A percentile compares a stretch with the other conserved stretches of the same genome.
Conservation (phyloP, 495 filamentous ascomycete species). For the Penicillium macrosclerotiorum region DNA sequence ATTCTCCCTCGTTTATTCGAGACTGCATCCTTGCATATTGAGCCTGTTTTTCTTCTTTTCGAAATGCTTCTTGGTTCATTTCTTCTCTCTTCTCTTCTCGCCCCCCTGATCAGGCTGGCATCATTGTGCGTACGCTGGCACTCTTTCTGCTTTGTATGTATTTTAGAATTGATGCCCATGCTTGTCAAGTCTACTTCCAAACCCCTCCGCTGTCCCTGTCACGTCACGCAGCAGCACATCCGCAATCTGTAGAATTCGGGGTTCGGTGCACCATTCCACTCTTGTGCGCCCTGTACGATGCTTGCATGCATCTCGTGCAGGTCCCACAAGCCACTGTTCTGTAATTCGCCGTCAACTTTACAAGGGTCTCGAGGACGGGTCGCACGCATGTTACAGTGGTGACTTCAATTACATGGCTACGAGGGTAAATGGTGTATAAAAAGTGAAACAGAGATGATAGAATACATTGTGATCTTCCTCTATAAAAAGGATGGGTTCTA, state of each 20-base stretch:
- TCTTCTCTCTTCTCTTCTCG: background rate
- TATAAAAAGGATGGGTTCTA: slow-evolving; percentile 7
- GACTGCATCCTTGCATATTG: slow-evolving; percentile 7
- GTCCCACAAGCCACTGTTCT: background rate
- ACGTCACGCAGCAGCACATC: no score
- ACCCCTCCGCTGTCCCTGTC: background rate
- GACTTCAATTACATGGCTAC: no score
- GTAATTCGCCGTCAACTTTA: background rate
- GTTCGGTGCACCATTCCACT: background rate
- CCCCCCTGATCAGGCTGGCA: no score
- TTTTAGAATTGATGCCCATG: slow-evolving; percentile 8
- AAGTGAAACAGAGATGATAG: slow-evolving; percentile 2
- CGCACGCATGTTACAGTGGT: background rate
- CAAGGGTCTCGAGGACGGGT: background rate
- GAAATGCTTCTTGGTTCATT: background rate
- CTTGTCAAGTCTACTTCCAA: background rate
- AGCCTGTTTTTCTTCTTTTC: background rate
- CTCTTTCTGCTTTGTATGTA: slow-evolving; percentile 6
- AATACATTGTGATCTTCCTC: slow-evolving; percentile 19
- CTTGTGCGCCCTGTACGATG: slow-evolving; percentile 1
- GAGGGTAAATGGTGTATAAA: no score
- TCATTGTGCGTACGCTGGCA: slow-evolving; percentile 6
- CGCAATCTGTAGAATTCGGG: background rate
- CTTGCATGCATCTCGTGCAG: background rate
- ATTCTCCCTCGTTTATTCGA: slow-evolving; percentile 2